Conservation (phyloP, 768 basidiomycete species). For the Asterophora parasitica region DNA sequence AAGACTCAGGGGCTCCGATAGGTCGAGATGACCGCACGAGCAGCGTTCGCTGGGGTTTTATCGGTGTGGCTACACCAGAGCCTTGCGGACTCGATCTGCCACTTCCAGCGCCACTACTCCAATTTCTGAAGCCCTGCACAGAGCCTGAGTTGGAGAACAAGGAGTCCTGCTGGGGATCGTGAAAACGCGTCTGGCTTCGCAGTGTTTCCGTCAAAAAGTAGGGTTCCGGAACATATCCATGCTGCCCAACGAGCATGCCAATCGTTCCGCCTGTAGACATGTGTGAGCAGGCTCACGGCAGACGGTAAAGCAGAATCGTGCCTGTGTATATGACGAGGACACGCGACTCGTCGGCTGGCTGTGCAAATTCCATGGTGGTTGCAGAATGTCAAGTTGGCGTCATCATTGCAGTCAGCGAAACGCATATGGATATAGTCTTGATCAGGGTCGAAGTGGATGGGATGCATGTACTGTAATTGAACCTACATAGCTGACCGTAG, state of each 20-base stretch:
- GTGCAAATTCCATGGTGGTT: constrained; percentile 40
- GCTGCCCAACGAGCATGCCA: constrained; percentile 75
- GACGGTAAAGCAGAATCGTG: constrained; percentile 3
- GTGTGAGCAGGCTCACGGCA: background rate
- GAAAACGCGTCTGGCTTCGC: constrained; percentile 79
- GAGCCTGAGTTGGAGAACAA: constrained; percentile 78
- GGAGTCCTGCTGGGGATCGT: constrained; percentile 86
- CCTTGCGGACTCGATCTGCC: constrained; percentile 51
- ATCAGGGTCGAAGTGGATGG: no score
- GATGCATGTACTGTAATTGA: no score
- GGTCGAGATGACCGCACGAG: constrained; percentile 68
- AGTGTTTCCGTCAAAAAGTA: constrained; percentile 85
- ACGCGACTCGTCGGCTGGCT: constrained; percentile 59
- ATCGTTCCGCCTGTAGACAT: constrained; percentile 67
- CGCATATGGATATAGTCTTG: no score
- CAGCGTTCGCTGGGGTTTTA: constrained; percentile 35
- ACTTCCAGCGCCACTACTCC: constrained; percentile 47
- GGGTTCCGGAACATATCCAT: constrained; percentile 82
- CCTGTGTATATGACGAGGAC: constrained; percentile 89
- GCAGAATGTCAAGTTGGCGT: no score
- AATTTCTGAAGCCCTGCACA: constrained; percentile 74
- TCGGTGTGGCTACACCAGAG: constrained; percentile 18
- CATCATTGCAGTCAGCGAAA: no score
- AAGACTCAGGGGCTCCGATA: constrained; percentile 43
- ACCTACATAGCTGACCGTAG: no score